Evolutionary conservation across 2,329 filamentous ascomycete species (phyloP).

Genomic region (Venturia carpophila): DNA sequence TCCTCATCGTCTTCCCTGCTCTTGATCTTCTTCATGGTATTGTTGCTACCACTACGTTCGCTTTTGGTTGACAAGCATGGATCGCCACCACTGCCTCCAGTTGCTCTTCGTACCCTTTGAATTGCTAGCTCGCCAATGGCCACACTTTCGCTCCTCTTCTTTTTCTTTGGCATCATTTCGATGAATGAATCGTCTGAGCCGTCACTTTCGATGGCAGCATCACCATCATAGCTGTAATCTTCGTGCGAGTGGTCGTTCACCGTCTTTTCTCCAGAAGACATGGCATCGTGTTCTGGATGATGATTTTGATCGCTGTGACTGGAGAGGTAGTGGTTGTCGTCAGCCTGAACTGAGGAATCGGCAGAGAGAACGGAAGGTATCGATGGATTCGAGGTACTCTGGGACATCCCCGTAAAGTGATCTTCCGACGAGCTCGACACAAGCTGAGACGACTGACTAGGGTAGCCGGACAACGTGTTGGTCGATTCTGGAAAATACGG

Average conservation of each 20-base stretch:
- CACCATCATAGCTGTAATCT: conserved; percentile 32
- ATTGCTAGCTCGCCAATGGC: conserved; percentile 31
- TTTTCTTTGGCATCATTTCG: conserved; percentile 33
- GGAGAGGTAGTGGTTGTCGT: conserved; percentile 12
- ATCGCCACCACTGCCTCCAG: conserved; percentile 22
- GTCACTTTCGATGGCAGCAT: conserved; percentile 36
- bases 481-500: neutral
- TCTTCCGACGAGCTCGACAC: conserved; percentile 42
- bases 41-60: conserved; percentile 41
- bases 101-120: conserved; percentile 24
- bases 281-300: neutral
- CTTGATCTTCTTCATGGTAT: conserved; percentile 40
- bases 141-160: conserved; percentile 32
- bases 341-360: conserved; percentile 32
- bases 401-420: conserved; percentile 40
- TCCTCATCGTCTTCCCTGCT: conserved; percentile 9
- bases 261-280: neutral
- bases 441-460: conserved; percentile 21
- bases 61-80: conserved; percentile 31
- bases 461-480: conserved; percentile 7
- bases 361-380: conserved; percentile 45
- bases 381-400: conserved; percentile 44
- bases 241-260: conserved; percentile 24
- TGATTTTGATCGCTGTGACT: neutral
- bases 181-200: conserved; percentile 33